Base-by-base conservation (phyloP, 2,329 filamentous ascomycete species). In the Aspergillus jensenii region DNA sequence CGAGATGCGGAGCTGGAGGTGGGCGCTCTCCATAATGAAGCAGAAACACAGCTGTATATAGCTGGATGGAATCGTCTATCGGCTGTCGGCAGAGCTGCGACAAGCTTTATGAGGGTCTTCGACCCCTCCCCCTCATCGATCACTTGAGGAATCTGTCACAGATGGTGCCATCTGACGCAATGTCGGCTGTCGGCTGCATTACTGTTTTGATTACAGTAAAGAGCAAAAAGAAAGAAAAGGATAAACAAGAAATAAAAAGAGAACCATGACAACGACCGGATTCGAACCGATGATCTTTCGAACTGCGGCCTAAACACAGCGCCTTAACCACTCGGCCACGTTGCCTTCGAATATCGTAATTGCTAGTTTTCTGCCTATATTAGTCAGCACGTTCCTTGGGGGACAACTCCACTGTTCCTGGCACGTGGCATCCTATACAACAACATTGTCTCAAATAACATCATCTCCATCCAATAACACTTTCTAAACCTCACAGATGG, bases 111-210 rank as follows among this genome's bases (percentile, higher is more conserved):
- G 31, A 35, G 7, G 41, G 33, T 21, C 19, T 15, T 46, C 17
- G n/a, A 14, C 21, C 21, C 17, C 25, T 17, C 12, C 15, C 35
- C 35, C 15, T n/a, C 12, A 37, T 37, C 15, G 35, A n/a, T 44
- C 41, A 46, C 12, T 33, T 8, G 6, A 17, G 19, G 35, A 53
- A 45, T 35, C 25, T 44, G 49, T 44, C 49, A 58, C 25, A 25
- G 55, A 50, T 58, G 49, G 55, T 49, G 49, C 39, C 54, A 56
- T 55, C 52, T 55, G 52, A 48, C 52, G 44, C 47, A 9, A 56
- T 53, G 37, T 58, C 55, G 55, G 55, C 55, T 41, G 44, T 58
- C 55, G 55, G 55, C 55, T 48, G 41, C 23, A 23, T 41, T 53
- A 12, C 50, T n/a, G 19, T 45, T 23, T 45, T 12, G 21, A 25